Evolutionary conservation across 1,284 basidiomycete genomes (phyloP), one percentile per base, ranked within the genome.

Genomic region (Rhodotorula sp.): DNA sequence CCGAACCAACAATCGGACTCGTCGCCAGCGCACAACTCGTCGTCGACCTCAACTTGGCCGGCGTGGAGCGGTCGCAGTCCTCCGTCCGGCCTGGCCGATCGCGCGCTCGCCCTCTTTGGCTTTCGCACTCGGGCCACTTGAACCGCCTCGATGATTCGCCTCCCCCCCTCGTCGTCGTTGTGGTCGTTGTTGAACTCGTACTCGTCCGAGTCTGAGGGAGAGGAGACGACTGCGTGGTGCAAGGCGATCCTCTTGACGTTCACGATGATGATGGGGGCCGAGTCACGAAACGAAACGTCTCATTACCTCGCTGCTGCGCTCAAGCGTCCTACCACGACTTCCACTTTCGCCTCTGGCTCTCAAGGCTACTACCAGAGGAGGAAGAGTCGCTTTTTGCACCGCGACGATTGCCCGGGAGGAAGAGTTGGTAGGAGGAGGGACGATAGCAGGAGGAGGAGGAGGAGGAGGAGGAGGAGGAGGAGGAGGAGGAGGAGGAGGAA

Each of bases 31-130:
- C 66, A 1, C 72, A 76, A 24, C 57, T 76, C 24, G 65, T 72
- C 4, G 72, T 77, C 37, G 71, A 75, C n/a, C n/a, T 78, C 30
- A 66, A 69, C 17, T 56, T 74, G n/a, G n/a, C 74, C 78, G 1
- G 64, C 75, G 6, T 70, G 63, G 49, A 61, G 55, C n/a, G 29
- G 29, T 77, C 49, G 62, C 76, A 17, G 67, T 76, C 24, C 46
- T 71, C 2, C n/a, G n/a, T n/a, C n/a, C n/a, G n/a, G 64, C 77
- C 14, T 79, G 78, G 72, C 79, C 78, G 2, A 45, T 78, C 45
- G 70, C 76, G 70, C 76, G 24, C 75, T 79, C 51, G 66, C 76
- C 56, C 72, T 79, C 62, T 72, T 79, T 62, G 77, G 68, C 44
- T 64, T 79, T 26, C 76, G 78, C n/a, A 6, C 67, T 79, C 45